A percentile compares a stretch with the other conserved stretches of the same genome.
Conservation (phyloP, 768 basidiomycete species). For the Coprinopsis sp. region DNA sequence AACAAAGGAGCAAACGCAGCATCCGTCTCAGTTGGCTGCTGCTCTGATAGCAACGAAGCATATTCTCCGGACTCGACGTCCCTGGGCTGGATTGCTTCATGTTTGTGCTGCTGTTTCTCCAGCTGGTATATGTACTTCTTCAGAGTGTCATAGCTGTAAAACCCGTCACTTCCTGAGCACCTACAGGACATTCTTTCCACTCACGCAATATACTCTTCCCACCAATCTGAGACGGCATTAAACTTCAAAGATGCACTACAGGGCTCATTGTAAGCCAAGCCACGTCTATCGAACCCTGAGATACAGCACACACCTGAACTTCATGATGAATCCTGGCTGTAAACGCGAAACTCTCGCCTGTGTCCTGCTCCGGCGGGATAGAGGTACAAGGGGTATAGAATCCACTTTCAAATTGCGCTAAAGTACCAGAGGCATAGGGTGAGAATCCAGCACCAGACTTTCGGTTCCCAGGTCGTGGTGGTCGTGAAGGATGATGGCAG, state of each 20-base stretch:
- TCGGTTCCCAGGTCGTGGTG: neutral
- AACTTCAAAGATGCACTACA: slow-evolving; percentile 80
- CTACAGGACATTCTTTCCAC: slow-evolving; percentile 23
- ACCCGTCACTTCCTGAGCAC: no score
- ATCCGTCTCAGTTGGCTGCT: slow-evolving; percentile 40
- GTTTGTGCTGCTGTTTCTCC: slow-evolving; percentile 66
- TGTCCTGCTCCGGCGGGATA: slow-evolving; percentile 18
- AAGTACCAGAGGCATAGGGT: neutral
- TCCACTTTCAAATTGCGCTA: slow-evolving; percentile 26
- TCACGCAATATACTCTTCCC: slow-evolving; percentile 86
- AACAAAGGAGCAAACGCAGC: slow-evolving; percentile 66
- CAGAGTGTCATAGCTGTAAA: slow-evolving; percentile 75
- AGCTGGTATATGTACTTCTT: slow-evolving; percentile 85
- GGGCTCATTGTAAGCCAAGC: neutral
- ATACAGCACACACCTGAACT: slow-evolving; percentile 47
- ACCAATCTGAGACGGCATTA: slow-evolving; percentile 89
- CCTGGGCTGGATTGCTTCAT: slow-evolving; percentile 23
- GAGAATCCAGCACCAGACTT: neutral
- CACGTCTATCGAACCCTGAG: neutral
- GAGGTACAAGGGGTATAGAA: slow-evolving; percentile 34
- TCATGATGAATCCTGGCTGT: slow-evolving; percentile 39
- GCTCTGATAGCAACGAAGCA: slow-evolving; percentile 47
- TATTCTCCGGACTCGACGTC: slow-evolving; percentile 68
- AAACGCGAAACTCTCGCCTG: slow-evolving; percentile 16
- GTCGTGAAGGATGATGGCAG: no score